Evolutionary conservation across 1,139 yeast species (phyloP).

Genomic region (Taphrina flavorubra): DNA sequence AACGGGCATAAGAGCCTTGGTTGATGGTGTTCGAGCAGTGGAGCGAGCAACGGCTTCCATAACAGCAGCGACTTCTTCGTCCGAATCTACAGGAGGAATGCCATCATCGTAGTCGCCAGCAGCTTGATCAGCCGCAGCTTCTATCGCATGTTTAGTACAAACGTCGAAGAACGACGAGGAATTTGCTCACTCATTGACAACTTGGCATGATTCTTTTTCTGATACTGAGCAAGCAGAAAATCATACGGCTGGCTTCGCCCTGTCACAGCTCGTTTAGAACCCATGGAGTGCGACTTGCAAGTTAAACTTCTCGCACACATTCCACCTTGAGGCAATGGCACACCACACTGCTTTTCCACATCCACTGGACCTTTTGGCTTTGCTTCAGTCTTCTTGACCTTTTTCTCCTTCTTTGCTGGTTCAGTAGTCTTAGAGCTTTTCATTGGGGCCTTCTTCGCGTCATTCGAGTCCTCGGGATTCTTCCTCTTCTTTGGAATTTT

Average conservation of each 20-base stretch:
- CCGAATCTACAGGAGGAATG: conserved; percentile 60
- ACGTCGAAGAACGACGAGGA: conserved; percentile 43
- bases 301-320: conserved; percentile 93
- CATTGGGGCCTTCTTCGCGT: conserved; percentile 26
- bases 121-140: conserved; percentile 44
- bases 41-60: conserved; percentile 81
- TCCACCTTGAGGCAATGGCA: conserved; percentile 87
- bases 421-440: conserved; percentile 27
- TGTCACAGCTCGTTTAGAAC: conserved; percentile 91
- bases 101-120: conserved; percentile 46
- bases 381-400: conserved; percentile 34
- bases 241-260: conserved; percentile 95
- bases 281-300: conserved; percentile 98
- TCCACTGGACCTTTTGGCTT: conserved; percentile 59
- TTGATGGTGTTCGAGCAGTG: conserved; percentile 28
- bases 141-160: conserved; percentile 40
- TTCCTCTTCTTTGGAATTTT: conserved; percentile 27
- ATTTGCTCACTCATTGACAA: conserved; percentile 56
- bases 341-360: conserved; percentile 96
- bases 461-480: conserved; percentile 7
- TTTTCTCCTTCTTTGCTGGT: conserved; percentile 27
- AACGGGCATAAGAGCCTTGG: conserved; percentile 69
- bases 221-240: conserved; percentile 82
- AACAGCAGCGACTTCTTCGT: conserved; percentile 92
- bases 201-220: conserved; percentile 82